Percentiles rank a stretch among this genome's conserved stretches.
Conservation (phyloP, 305 asterid genomes). For the Fraxinus greggii region DNA sequence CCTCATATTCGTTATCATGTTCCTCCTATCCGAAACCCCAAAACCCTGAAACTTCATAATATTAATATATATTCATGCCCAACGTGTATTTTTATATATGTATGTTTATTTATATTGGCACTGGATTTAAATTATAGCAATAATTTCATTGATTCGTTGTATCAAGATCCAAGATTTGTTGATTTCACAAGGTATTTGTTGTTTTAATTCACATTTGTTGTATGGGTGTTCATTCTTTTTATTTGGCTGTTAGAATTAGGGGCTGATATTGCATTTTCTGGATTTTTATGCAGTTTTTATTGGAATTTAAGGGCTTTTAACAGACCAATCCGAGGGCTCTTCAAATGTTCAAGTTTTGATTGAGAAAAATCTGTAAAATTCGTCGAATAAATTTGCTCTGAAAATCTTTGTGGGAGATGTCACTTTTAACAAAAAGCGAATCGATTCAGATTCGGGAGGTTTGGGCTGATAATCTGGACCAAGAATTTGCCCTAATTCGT, state of each 20-base stretch:
- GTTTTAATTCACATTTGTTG: not conserved
- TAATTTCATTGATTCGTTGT: not conserved
- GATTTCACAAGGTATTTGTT: not conserved
- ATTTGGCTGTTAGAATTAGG: not conserved
- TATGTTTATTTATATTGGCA: not conserved
- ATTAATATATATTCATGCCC: not conserved
- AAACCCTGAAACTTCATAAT: not conserved
- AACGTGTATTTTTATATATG: not conserved
- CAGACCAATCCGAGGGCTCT: not conserved
- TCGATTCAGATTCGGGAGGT: not conserved
- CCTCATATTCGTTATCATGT: not conserved
- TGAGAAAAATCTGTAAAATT: not conserved
- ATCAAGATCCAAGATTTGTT: not conserved
- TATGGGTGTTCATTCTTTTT: not conserved
- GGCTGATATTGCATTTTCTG: not conserved
- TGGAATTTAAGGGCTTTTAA: not conserved
- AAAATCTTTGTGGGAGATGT: not conserved
- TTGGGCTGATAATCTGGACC: not conserved
- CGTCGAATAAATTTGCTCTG: not conserved
- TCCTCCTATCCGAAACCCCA: not conserved
- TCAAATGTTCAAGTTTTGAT: not conserved
- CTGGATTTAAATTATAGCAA: not conserved
- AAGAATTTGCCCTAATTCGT: constrained; percentile 3
- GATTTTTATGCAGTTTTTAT: not conserved
- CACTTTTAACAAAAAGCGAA: not conserved